Conservation (phyloP, 495 filamentous ascomycete species). For the Neurospora africana region DNA sequence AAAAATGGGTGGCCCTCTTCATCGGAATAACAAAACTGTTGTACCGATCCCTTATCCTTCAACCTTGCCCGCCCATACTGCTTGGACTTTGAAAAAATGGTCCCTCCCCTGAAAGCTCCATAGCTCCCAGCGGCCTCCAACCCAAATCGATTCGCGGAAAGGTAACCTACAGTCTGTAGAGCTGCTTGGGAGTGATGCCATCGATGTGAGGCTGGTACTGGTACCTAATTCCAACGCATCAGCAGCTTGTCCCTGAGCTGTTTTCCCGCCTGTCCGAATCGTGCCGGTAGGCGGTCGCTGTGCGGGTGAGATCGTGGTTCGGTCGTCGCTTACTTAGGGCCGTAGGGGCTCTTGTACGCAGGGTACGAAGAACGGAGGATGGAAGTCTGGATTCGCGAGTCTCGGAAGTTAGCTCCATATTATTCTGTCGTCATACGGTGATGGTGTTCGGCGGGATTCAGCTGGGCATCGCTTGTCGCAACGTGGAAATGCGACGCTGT, state of each 20-base stretch:
- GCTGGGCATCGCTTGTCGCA: not conserved
- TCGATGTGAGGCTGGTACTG: conserved; percentile 33
- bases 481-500: not conserved
- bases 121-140: not conserved
- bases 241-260: conserved; percentile 8
- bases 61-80: not conserved
- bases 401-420: conserved; percentile 10
- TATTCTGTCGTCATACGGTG: conserved; percentile 3
- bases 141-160: not conserved
- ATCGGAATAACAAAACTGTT: not conserved
- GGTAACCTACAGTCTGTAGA: conserved; percentile 28
- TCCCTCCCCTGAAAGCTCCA: not conserved
- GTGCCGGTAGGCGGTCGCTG: not conserved
- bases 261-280: not conserved
- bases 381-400: conserved; percentile 22
- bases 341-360: conserved; percentile 38
- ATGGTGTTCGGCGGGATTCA: not conserved
- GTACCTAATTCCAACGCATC: conserved; percentile 29
- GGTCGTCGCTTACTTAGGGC: conserved; percentile 38
- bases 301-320: not conserved
- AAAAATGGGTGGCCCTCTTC: not conserved
- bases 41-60: not conserved
- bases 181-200: conserved; percentile 27
- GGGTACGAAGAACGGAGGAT: conserved; percentile 20
- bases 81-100: not conserved